phyloP scores from a whole-genome alignment of 176 grass and related monocot genomes.

The Musa acuminata region DNA sequence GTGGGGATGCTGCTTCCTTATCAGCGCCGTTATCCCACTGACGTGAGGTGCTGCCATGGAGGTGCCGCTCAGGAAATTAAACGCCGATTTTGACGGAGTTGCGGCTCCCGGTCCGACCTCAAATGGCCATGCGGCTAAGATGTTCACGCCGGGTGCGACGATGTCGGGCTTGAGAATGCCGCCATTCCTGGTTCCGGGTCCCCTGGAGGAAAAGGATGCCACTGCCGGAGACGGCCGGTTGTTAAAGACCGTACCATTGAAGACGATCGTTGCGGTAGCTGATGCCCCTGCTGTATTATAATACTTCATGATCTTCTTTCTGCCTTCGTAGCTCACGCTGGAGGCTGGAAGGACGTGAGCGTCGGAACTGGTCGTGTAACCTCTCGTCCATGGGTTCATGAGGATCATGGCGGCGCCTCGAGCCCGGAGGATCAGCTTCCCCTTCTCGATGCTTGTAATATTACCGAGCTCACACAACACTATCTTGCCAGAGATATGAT shows the following conservation, averaged over 20 bases:
- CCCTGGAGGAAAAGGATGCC: slow-evolving; percentile 23
- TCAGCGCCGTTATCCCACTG: slow-evolving; percentile 34
- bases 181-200: slow-evolving; percentile 7
- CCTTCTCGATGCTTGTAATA: not conserved
- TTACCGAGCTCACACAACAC: not conserved
- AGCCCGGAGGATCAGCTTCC: slow-evolving; percentile 7
- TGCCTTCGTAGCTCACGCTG: too few species aligned
- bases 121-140: slow-evolving; percentile 51
- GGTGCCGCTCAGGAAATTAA: slow-evolving; percentile 48
- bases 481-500: not conserved
- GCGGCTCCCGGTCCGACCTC: slow-evolving; percentile 9
- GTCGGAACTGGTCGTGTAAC: too few species aligned
- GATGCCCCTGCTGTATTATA: slow-evolving; percentile 11
- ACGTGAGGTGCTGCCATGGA: slow-evolving; percentile 68
- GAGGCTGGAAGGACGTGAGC: too few species aligned
- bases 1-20: slow-evolving; percentile 36
- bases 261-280: slow-evolving; percentile 32
- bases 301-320: not conserved
- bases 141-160: slow-evolving; percentile 13
- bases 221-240: slow-evolving; percentile 37
- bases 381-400: too few species aligned
- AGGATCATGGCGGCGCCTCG: too few species aligned
- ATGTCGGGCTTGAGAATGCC: not conserved
- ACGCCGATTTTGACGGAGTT: not conserved
- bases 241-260: slow-evolving; percentile 32